phyloP scores from a whole-genome alignment of 2,329 filamentous ascomycete species.

The Neonectria neomacrospora region DNA sequence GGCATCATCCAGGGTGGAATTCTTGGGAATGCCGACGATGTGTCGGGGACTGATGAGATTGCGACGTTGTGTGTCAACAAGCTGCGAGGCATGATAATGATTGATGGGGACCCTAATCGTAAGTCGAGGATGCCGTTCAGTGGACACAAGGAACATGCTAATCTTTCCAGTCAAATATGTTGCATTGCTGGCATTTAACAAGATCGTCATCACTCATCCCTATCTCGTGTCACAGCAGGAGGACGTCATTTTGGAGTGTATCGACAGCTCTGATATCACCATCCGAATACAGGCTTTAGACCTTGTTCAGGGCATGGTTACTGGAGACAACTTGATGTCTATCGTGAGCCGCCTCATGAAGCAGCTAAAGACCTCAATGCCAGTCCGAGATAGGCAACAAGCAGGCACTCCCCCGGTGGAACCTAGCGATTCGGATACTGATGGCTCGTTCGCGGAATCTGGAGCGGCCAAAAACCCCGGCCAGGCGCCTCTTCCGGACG shows the following conservation, averaged over 20 bases:
- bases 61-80: conserved; percentile 93
- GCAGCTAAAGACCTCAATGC: conserved; percentile 77
- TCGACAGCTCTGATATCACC: conserved; percentile 95
- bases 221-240: conserved; percentile 91
- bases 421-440: conserved; percentile 61
- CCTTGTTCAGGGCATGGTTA: conserved; percentile 93
- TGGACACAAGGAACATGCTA: conserved; percentile 22
- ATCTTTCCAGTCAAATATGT: conserved; percentile 86
- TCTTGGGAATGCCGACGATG: conserved; percentile 82
- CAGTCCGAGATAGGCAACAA: conserved; percentile 58
- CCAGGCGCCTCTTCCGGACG: conserved; percentile 76
- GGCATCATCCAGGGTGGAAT: conserved; percentile 98
- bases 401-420: conserved; percentile 59
- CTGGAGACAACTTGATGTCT: conserved; percentile 81
- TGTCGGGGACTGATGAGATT: conserved; percentile 88
- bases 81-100: conserved; percentile 90
- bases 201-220: conserved; percentile 89
- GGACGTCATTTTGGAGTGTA: conserved; percentile 95
- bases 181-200: conserved; percentile 92
- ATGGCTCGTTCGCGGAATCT: conserved; percentile 56
- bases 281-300: conserved; percentile 94
- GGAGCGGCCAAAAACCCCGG: conserved; percentile 47
- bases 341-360: conserved; percentile 89
- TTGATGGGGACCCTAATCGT: conserved; percentile 94
- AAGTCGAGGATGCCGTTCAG: conserved; percentile 52